Evolutionary conservation across 2,329 filamentous ascomycete species (phyloP), one percentile per base, ranked within the genome.

Genomic region (Ustilaginoidea virens): DNA sequence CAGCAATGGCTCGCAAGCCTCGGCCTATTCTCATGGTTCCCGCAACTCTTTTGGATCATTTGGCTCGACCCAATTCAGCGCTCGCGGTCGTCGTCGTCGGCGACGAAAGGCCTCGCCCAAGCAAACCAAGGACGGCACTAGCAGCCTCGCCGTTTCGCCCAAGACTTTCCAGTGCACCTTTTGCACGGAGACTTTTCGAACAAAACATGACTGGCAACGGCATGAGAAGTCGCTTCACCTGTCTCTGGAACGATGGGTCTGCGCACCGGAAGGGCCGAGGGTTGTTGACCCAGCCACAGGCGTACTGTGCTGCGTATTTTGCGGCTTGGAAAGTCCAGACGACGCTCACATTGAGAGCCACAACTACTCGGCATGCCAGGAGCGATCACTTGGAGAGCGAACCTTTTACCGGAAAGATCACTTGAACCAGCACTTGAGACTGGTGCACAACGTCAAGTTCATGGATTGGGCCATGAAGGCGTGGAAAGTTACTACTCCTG

Each of bases 341-440:
- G 58, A 64, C 15, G 60, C 53, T 2, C 71, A 76, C 36, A 47
- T 69, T 5, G 70, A 74, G 36, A 51, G 49, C 5, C 71, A 76
- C 46, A 74, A 74, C 38, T 63, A 66, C 43, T 63, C 63, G 1
- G 56, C 68, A 10, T 86, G 80, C 45, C 70, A 72, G 36, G 77
- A 83, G 42, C 70, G 78, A 9, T 55, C 61, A 0, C 40, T 63
- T 5, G 60, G 60, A 31, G 74, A 80, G 39, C 63, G 71, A 22
- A 75, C 71, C 0, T 77, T 76, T 38, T 76, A 76, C 39, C 58
- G 71, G 14, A 76, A 76, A 41, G 72, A 77, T 35, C 72, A 77
- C 37, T 53, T 77, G n/a, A 67, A 72, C 28, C 72, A 77, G 43
- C 72, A 76, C 38, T 49, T 77, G 23, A 65, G 68, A 33, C 56